phyloP scores from a whole-genome alignment of 345 rosid species.

The Syzygium jambos region DNA sequence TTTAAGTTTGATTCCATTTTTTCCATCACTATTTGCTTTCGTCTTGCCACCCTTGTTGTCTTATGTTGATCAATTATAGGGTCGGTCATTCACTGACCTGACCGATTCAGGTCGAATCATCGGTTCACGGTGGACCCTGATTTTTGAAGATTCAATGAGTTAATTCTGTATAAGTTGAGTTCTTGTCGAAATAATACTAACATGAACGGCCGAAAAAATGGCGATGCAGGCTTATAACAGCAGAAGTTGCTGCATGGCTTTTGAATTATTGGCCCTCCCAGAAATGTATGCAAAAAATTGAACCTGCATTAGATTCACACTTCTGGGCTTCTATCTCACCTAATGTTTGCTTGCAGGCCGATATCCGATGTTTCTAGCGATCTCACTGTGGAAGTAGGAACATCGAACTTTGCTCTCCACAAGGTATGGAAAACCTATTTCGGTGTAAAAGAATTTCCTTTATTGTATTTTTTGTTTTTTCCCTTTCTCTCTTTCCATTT shows the following conservation, averaged over 20 bases:
- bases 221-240: conserved; percentile 20
- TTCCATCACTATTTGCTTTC: neutral
- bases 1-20: neutral
- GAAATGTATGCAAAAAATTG: conserved; percentile 25
- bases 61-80: neutral
- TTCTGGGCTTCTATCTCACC: neutral
- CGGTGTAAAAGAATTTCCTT: neutral
- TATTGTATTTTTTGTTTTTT: neutral
- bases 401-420: conserved; percentile 81
- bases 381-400: conserved; percentile 76
- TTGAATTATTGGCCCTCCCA: conserved; percentile 26
- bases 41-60: neutral
- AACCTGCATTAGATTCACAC: neutral
- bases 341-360: conserved; percentile 59
- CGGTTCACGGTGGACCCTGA: neutral
- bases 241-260: conserved; percentile 25
- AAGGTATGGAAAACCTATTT: conserved; percentile 35
- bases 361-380: conserved; percentile 95
- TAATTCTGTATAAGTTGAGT: neutral
- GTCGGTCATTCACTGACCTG: neutral
- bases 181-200: neutral
- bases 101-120: neutral
- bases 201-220: conserved; percentile 11
- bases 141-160: neutral
- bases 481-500: neutral